Conservation (phyloP, 2,329 filamentous ascomycete species). For the Tolypocladium guangdongense region DNA sequence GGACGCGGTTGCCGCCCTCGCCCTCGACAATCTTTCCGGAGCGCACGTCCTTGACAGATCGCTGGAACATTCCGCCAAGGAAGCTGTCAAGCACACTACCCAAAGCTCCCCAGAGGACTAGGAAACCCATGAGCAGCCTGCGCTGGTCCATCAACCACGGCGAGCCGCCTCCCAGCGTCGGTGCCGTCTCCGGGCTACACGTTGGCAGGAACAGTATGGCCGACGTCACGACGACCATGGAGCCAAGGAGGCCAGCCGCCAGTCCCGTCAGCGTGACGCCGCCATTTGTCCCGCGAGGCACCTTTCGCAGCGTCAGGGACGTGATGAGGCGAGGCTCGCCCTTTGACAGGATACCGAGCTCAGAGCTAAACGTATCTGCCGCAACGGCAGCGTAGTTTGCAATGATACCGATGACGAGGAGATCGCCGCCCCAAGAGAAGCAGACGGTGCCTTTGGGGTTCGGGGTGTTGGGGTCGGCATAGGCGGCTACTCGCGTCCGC, state of each 20-base stretch:
- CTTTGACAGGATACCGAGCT: slow-evolving; percentile 81
- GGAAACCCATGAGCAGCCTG: slow-evolving; percentile 36
- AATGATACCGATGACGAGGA: slow-evolving; percentile 54
- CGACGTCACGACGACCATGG: slow-evolving; percentile 56
- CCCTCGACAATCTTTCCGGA: slow-evolving; percentile 87
- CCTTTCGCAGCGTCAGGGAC: slow-evolving; percentile 60
- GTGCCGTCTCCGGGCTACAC: slow-evolving; percentile 37
- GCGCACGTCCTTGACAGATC: slow-evolving; percentile 72
- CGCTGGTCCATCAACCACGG: slow-evolving; percentile 39
- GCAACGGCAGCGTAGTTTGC: slow-evolving; percentile 85
- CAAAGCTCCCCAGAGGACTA: slow-evolving; percentile 63
- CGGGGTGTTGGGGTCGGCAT: slow-evolving; percentile 19
- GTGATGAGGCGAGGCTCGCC: slow-evolving; percentile 76
- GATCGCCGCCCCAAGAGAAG: slow-evolving; percentile 50
- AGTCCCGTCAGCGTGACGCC: slow-evolving; percentile 73
- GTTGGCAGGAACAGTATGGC: slow-evolving; percentile 60
- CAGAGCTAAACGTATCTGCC: slow-evolving; percentile 89
- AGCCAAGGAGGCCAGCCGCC: slow-evolving; percentile 61
- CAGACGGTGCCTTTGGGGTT: slow-evolving; percentile 35
- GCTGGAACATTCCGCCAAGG: slow-evolving; percentile 74
- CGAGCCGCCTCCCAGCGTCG: slow-evolving; percentile 28
- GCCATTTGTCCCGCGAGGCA: slow-evolving; percentile 88
- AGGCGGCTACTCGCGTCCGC: slow-evolving; percentile 30
- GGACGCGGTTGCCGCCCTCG: slow-evolving; percentile 54
- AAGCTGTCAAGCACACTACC: slow-evolving; percentile 83